These are phyloP conservation scores for Nakazawaea wickerhamii DNA, from an alignment of 805 yeast species.

Conservation along the genomic window DNA sequence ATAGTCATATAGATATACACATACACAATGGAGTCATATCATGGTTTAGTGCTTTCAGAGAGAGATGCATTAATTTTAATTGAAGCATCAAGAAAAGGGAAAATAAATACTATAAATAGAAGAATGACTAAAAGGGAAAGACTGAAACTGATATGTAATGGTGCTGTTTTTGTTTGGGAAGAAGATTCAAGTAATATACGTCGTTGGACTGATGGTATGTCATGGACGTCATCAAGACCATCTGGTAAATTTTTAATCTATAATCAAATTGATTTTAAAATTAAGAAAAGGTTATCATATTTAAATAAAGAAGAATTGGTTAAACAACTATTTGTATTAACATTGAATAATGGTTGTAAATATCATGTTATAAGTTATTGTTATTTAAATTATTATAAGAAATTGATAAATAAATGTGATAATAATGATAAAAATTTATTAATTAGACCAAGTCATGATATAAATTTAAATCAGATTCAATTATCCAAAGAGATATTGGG, in stretches of 20 bases:
- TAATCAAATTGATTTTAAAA: slow-evolving; percentile 47
- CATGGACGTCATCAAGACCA: slow-evolving; percentile 70
- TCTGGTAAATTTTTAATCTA: slow-evolving; percentile 56
- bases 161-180: slow-evolving; percentile 67
- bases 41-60: slow-evolving; percentile 50
- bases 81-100: slow-evolving; percentile 56
- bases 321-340: slow-evolving; percentile 29
- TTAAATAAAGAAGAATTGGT: slow-evolving; percentile 23
- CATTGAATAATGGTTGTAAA: slow-evolving; percentile 28
- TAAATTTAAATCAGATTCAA: no score
- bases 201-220: slow-evolving; percentile 74
- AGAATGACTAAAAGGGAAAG: slow-evolving; percentile 55
- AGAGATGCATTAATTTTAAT: slow-evolving; percentile 58
- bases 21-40: slow-evolving; percentile 48
- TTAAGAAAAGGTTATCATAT: slow-evolving; percentile 4
- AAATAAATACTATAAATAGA: slow-evolving; percentile 50
- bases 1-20: neutral
- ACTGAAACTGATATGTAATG: slow-evolving; percentile 39
- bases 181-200: slow-evolving; percentile 65
- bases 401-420: no score
- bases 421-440: no score
- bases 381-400: neutral
- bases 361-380: slow-evolving; percentile 28
- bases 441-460: neutral
- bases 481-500: neutral